Percentiles rank a stretch among this genome's conserved stretches.
phyloP scores from a whole-genome alignment of 2,329 filamentous ascomycete genomes.

The Nemania diffusa region DNA sequence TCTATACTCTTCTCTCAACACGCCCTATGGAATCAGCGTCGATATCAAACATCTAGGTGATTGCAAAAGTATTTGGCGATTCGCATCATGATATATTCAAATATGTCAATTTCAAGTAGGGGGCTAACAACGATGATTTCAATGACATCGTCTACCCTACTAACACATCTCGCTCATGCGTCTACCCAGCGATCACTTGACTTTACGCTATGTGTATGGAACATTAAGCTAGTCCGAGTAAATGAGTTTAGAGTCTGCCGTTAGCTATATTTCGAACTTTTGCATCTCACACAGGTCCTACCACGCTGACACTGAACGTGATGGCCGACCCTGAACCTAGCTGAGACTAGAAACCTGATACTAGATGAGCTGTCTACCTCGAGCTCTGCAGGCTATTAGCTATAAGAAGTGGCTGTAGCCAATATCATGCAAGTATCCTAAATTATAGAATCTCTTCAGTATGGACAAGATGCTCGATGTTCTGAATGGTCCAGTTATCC shows the following conservation, averaged over 20 bases:
- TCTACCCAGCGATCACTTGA: neutral
- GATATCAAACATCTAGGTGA: neutral
- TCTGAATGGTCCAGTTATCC: neutral
- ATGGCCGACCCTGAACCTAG: too few species aligned
- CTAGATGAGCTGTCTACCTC: too few species aligned
- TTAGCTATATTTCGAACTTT: too few species aligned
- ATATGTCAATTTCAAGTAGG: neutral
- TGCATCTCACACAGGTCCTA: too few species aligned
- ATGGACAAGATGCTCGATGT: neutral
- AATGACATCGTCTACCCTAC: neutral
- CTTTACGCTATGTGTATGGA: neutral
- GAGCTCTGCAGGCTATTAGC: too few species aligned
- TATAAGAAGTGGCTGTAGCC: too few species aligned
- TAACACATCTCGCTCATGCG: neutral
- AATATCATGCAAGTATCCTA: neutral
- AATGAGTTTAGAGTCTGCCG: too few species aligned
- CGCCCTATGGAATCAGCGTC: neutral
- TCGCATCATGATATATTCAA: neutral
- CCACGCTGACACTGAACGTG: too few species aligned
- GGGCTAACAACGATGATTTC: neutral
- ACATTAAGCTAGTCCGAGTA: too few species aligned
- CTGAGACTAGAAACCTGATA: too few species aligned
- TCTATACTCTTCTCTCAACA: neutral
- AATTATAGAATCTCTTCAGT: neutral
- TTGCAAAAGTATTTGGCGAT: neutral